Percentiles rank a stretch among this genome's conserved stretches.
Evolutionary conservation across 768 basidiomycete genomes (phyloP).

Genomic region (Lentinula sp.): DNA sequence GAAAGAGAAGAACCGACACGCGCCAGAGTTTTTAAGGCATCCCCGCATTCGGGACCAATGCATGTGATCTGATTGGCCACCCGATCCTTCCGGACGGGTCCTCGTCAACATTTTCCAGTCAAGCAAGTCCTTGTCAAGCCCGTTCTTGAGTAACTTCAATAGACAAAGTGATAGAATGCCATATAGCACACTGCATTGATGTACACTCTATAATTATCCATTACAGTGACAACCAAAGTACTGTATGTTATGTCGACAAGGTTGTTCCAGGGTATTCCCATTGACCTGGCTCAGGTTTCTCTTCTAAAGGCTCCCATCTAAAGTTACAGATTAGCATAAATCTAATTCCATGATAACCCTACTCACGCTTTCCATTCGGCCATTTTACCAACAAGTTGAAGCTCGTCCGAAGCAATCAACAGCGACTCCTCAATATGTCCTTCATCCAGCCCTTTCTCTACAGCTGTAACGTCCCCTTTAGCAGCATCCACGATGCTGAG

Average conservation of each 20-base stretch:
- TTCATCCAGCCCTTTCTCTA: constrained; percentile 73
- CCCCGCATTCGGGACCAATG: neutral
- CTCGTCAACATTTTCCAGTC: neutral
- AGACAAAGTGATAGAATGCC: neutral
- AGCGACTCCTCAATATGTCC: constrained; percentile 86
- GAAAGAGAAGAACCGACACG: neutral
- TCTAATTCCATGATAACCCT: constrained; percentile 6
- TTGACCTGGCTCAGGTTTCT: constrained; percentile 75
- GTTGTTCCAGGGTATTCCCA: constrained; percentile 75
- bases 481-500: constrained; percentile 66
- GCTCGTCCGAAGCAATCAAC: constrained; percentile 77
- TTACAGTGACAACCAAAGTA: neutral
- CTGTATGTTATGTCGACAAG: constrained; percentile 31
- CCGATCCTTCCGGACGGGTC: neutral
- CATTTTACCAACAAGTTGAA: constrained; percentile 73
- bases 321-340: constrained; percentile 8
- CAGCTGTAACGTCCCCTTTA: constrained; percentile 56
- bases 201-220: neutral
- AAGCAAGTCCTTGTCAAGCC: neutral
- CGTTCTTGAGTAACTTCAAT: neutral
- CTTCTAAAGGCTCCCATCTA: constrained; percentile 88
- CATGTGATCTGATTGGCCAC: neutral
- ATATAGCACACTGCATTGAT: neutral
- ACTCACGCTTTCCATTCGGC: constrained; percentile 95
- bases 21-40: neutral